Evolutionary conservation across 176 grass and related monocot species (phyloP).

Genomic region (Pharus latifolius): DNA sequence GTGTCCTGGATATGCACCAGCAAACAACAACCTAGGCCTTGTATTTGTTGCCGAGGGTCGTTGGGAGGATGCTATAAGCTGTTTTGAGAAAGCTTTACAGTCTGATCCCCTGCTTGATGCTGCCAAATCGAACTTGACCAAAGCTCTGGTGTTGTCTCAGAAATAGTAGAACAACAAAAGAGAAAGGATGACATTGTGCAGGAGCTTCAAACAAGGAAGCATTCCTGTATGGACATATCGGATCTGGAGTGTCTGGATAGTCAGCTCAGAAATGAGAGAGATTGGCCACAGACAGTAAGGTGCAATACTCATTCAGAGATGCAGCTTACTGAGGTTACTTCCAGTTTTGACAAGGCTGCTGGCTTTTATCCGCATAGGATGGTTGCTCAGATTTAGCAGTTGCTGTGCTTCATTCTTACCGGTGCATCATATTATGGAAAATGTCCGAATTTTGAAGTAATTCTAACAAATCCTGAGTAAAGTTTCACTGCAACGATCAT

Average conservation of each 20-base stretch:
- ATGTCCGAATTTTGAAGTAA: background rate
- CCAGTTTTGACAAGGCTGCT: background rate
- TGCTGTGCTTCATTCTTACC: background rate
- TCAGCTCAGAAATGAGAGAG: background rate
- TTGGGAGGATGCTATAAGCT: slow-evolving; percentile 63
- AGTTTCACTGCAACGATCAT: background rate
- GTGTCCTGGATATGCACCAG: slow-evolving; percentile 79
- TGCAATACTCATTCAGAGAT: background rate
- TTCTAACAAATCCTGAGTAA: background rate
- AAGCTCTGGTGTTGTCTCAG: slow-evolving; percentile 38
- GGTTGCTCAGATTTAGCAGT: background rate
- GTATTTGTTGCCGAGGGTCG: slow-evolving; percentile 57
- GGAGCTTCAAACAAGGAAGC: slow-evolving; percentile 1
- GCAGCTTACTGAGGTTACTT: background rate
- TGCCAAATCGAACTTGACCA: slow-evolving; percentile 74
- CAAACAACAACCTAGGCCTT: slow-evolving; percentile 93
- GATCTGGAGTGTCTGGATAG: background rate
- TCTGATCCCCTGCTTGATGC: slow-evolving; percentile 79
- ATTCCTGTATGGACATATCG: background rate
- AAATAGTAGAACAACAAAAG: slow-evolving; percentile 27
- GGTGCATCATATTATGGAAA: background rate
- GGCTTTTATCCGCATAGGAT: background rate
- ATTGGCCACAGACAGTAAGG: background rate
- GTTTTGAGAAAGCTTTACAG: slow-evolving; percentile 74
- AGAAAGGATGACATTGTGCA: background rate